Evolutionary conservation across 2,329 filamentous ascomycete genomes (phyloP).

Genomic region (Paraphoma sp.): DNA sequence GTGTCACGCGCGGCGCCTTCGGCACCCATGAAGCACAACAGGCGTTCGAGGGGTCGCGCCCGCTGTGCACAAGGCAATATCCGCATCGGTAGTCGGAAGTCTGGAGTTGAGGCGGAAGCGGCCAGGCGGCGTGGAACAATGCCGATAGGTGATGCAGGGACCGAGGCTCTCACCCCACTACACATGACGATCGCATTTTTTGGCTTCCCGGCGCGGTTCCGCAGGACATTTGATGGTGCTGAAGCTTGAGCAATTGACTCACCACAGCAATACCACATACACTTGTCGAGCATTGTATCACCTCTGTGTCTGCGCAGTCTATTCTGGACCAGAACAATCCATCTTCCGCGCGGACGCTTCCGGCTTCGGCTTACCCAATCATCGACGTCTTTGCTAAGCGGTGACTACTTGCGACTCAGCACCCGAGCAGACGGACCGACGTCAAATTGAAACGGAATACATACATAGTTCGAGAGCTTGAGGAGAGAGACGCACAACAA

Average conservation of each 20-base stretch:
- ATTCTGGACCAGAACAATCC: not conserved
- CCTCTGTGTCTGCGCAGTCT: not conserved
- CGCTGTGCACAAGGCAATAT: too few relatives aligned
- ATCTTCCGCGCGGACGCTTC: constrained; percentile 15
- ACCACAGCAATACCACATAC: not conserved
- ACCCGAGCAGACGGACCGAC: not conserved
- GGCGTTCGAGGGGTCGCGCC: too few relatives aligned
- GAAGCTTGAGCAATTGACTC: not conserved
- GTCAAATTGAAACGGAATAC: not conserved
- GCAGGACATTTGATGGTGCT: not conserved
- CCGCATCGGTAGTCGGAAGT: not conserved
- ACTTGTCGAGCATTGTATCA: not conserved
- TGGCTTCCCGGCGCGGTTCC: constrained; percentile 6
- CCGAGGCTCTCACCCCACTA: constrained; percentile 16
- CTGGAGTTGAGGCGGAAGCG: not conserved
- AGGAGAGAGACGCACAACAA: not conserved
- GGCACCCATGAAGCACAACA: too few relatives aligned
- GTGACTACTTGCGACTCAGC: constrained; percentile 2
- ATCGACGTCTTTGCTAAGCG: constrained; percentile 26
- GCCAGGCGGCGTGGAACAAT: not conserved
- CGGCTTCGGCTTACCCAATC: constrained; percentile 33
- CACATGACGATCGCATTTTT: constrained; percentile 9
- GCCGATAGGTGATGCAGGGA: constrained; percentile 13
- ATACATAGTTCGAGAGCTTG: not conserved
- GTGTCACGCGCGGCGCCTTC: not conserved